Base-by-base conservation (phyloP, 345 rosid species). In the Euphorbia tirucalli region DNA sequence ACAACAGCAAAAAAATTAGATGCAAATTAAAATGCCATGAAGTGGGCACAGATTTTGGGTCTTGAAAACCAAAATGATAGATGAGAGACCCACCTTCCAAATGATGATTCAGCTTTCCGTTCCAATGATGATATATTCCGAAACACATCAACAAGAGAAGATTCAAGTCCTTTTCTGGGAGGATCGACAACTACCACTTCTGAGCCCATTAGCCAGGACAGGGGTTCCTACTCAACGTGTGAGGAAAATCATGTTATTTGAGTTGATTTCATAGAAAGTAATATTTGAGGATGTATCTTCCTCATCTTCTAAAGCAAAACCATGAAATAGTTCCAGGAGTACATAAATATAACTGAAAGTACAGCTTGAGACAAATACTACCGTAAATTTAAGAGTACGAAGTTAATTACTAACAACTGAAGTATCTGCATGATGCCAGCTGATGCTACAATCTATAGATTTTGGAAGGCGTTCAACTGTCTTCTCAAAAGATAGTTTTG, bases 341-440 rank as follows among this genome's bases (percentile, higher is more conserved):
- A 27, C 24, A 9, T 60, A 16, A 57, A 30, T 55, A 6, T 64
- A 44, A 65, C 9, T 65, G 18, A 13, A 66, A 39, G 37, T 49
- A 21, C 35, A 49, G 28, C 25, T 57, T 28, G 55, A 25, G 61
- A 72, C 19, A 61, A 15, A 68, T 10, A 15, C 18, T 43, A 69
- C 25, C 55, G 74, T 39, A 69, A 66, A 59, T 31, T 71, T 50
- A 61, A 61, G 52, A 30, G 37, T 66, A 30, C 44, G 54, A 71
- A 67, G 25, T 55, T 56, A 56, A 61, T 41, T 64, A 84, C 95
- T 87, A 44, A 94, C 97, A 66, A 65, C 69, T 74, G 98, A 88
- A 79, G 97, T 81, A 80, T 94, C 96, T 48, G 95, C 95, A 71
- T 82, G 89, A 71, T 94, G 90, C 98, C 98, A 94, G 75, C 90